Conservation (phyloP, 1,284 basidiomycete species). For the Tetrapyrgos nigripes region DNA sequence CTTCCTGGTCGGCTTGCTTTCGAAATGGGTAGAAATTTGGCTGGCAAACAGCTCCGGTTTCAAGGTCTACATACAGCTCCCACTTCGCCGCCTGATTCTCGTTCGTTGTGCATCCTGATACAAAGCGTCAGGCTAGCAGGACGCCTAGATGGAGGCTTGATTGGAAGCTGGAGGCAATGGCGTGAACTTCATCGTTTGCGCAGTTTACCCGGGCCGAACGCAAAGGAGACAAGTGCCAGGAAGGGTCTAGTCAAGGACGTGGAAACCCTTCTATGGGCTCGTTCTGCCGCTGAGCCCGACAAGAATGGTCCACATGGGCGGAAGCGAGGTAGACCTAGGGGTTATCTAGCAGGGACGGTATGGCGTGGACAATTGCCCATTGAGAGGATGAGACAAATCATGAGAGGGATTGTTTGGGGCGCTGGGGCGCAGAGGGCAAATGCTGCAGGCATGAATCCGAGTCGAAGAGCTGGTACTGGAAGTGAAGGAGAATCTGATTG, state of each 20-base stretch:
- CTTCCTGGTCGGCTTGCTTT: not conserved
- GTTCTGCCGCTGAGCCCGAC: not conserved
- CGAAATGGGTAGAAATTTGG: not conserved
- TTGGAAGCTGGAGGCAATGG: slow-evolving; percentile 41
- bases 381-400: not conserved
- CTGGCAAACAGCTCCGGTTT: not conserved
- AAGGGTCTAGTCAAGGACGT: not conserved
- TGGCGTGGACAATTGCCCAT: slow-evolving; percentile 2
- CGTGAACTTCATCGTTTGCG: slow-evolving; percentile 19
- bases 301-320: not conserved
- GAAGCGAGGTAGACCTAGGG: not conserved
- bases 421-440: not conserved
- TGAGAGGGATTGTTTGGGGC: not conserved
- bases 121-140: slow-evolving; percentile 59
- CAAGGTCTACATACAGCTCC: not conserved
- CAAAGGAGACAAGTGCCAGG: not conserved
- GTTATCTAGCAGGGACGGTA: not conserved
- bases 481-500: not conserved
- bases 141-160: slow-evolving; percentile 54
- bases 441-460: not conserved
- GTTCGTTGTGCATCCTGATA: slow-evolving; percentile 65
- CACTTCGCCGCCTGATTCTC: slow-evolving; percentile 48
- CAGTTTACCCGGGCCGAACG: not conserved
- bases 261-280: not conserved
- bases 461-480: no score